A percentile compares a stretch with the other conserved stretches of the same genome.
Conservation (phyloP, 768 basidiomycete genomes). For the Amanita fuliginea region DNA sequence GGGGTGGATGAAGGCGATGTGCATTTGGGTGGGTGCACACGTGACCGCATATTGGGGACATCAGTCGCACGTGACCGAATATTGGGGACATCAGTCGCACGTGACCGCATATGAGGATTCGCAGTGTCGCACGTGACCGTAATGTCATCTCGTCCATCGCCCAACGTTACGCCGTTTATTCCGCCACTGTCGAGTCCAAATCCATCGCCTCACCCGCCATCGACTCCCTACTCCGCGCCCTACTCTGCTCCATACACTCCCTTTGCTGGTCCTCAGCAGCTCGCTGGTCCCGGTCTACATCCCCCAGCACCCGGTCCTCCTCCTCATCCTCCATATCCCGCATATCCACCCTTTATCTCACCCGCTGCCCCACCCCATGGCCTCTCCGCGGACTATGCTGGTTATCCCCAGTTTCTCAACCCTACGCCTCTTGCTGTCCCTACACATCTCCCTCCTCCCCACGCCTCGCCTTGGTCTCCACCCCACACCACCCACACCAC, state of each 20-base stretch:
- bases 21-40: neutral
- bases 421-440: conserved; percentile 8
- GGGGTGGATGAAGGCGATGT: conserved; percentile 82
- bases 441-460: conserved; percentile 7
- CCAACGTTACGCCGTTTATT: conserved; percentile 22
- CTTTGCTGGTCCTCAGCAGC: neutral
- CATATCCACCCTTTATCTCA: conserved; percentile 8
- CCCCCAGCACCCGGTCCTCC: neutral
- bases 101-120: neutral
- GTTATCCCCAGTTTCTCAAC: conserved; percentile 18
- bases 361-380: conserved; percentile 10
- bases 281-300: neutral
- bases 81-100: neutral
- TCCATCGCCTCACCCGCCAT: conserved; percentile 20
- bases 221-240: conserved; percentile 18
- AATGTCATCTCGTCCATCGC: conserved; percentile 6
- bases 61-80: neutral
- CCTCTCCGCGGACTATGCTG: conserved; percentile 19
- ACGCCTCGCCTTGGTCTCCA: conserved; percentile 10
- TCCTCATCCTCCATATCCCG: neutral
- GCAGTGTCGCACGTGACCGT: neutral
- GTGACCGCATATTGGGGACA: too few relatives aligned
- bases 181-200: conserved; percentile 30
- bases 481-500: conserved; percentile 13
- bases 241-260: conserved; percentile 16